phyloP scores from a whole-genome alignment of 257 asterid genomes.

The Thymus mandschuricus region DNA sequence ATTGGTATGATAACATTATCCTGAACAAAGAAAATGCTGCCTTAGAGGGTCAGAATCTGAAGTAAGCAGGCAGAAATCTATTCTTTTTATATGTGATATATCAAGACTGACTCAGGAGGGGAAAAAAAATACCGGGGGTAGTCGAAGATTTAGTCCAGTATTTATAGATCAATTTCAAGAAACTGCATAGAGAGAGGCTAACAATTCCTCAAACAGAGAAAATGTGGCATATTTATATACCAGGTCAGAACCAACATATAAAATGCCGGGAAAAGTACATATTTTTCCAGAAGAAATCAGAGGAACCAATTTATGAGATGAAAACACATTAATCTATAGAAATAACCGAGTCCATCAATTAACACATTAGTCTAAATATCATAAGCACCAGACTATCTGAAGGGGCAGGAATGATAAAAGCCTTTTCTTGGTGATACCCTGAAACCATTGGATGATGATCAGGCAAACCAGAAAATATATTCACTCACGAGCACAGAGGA shows the following conservation, averaged over 20 bases:
- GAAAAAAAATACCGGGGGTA: no score
- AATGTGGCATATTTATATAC: not conserved
- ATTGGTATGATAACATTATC: not conserved
- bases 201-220: slow-evolving; percentile 18
- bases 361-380: slow-evolving; percentile 5
- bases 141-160: slow-evolving; percentile 10
- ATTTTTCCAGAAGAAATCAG: slow-evolving; percentile 7
- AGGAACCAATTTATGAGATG: not conserved
- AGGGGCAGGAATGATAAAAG: not conserved
- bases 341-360: slow-evolving; percentile 9
- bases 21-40: not conserved
- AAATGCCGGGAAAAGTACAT: slow-evolving; percentile 4
- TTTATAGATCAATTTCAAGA: not conserved
- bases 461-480: not conserved
- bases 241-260: slow-evolving; percentile 11
- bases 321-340: not conserved
- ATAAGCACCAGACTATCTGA: not conserved
- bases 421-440: not conserved
- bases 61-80: slow-evolving; percentile 8
- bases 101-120: slow-evolving; percentile 1
- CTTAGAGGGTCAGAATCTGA: slow-evolving; percentile 15
- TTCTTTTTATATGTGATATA: not conserved
- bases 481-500: not conserved
- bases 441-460: slow-evolving; percentile 14
- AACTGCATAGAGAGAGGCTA: slow-evolving; percentile 1